A percentile compares a stretch with the other conserved stretches of the same genome.
Conservation (phyloP, 1,284 basidiomycete species). For the Pseudozyma sp. region DNA sequence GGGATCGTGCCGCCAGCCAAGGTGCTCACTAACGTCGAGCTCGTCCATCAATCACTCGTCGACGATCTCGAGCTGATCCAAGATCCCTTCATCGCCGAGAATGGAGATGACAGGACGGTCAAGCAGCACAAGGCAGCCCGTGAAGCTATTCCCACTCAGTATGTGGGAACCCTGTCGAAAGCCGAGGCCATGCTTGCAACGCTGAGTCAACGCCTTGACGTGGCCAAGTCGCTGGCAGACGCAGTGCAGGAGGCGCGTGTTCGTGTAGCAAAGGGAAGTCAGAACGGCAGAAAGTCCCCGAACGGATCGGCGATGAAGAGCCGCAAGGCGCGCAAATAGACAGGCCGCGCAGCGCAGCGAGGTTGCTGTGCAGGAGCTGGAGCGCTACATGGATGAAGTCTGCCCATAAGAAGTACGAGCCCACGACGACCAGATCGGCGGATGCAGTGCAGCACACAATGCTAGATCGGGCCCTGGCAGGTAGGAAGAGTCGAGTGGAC, state of each 20-base stretch:
- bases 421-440: no score
- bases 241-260: constrained; percentile 12
- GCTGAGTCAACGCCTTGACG: constrained; percentile 23
- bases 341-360: not conserved
- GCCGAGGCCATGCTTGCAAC: constrained; percentile 29
- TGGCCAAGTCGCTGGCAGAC: constrained; percentile 13
- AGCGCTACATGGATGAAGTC: no score
- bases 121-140: constrained; percentile 45
- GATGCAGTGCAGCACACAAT: no score
- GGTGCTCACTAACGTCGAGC: constrained; percentile 32
- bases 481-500: no score
- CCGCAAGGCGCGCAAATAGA: constrained; percentile 12
- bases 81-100: constrained; percentile 26
- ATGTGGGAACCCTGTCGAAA: constrained; percentile 30
- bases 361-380: no score
- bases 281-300: constrained; percentile 2
- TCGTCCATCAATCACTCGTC: constrained; percentile 27
- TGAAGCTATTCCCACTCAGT: constrained; percentile 38
- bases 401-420: no score
- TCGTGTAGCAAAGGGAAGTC: not conserved
- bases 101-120: constrained; percentile 30
- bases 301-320: constrained; percentile 5
- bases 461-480: no score
- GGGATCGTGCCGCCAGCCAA: constrained; percentile 23
- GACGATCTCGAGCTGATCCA: constrained; percentile 47